Evolutionary conservation across 768 basidiomycete genomes (phyloP), one percentile per base, ranked within the genome.

Genomic region (Psilocybe cubensis): DNA sequence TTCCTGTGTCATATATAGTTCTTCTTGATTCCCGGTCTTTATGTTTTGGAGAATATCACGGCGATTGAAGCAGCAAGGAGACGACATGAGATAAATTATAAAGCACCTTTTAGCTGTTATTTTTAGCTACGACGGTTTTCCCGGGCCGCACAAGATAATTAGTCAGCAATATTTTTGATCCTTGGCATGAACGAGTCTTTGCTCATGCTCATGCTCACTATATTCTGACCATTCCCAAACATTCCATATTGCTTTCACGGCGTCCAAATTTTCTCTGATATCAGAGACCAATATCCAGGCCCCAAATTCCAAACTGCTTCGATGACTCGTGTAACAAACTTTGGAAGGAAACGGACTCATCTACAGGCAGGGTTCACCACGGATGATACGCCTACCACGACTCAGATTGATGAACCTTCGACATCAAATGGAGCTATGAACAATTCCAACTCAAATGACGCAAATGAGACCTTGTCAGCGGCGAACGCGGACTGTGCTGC

Each of bases 291-390:
- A n/a, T 28, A 25, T 17, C 20, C 6, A 21, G 17, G 4, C 28
- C 17, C n/a, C n/a, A n/a, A n/a, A 54, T 31, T 12, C 42, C 2
- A 25, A 38, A 10, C 3, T 23, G n/a, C 27, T 33, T 6, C 4
- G 38, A 92, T 92, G 91, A 91, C 91, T 12, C 83, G 91, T 41
- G 74, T 86, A 55, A 91, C 91, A 8, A 86, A 84, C 63, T 80
- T 92, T 69, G 87, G 86, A n/a, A 79, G 81, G 52, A 93, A 92
- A 68, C 76, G 91, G 48, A 87, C 84, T 4, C 84, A 90, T 65
- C 60, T 91, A 12, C 78, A 92, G 58, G 87, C 89, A 12, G 85
- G 83, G 0, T 83, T 88, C 61, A 63, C 68, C 20, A 57, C 63
- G 8, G 62, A 66, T 17, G 53, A 54, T 31, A 33, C 48, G 25